Conservation (phyloP, 2,329 filamentous ascomycete genomes). For the Exophiala alcalophila region DNA sequence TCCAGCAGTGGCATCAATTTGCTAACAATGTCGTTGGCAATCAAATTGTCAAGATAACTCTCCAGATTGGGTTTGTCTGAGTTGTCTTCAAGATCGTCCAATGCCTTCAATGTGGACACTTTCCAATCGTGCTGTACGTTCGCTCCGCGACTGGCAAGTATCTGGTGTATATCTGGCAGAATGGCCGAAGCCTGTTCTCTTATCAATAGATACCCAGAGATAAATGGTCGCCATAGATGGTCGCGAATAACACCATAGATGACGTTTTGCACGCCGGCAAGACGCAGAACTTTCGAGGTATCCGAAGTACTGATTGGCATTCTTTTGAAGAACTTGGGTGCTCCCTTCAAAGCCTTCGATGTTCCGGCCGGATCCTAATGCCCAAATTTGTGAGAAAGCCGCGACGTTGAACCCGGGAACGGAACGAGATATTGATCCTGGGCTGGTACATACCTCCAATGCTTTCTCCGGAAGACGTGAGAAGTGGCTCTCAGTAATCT, state of each 20-base stretch:
- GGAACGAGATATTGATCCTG: background rate
- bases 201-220: constrained; percentile 6
- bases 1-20: background rate
- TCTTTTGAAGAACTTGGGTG: background rate
- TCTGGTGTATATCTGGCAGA: background rate
- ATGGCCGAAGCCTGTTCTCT: background rate
- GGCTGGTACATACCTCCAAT: background rate
- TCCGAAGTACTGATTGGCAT: constrained; percentile 1
- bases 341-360: background rate
- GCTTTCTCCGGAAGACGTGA: constrained; percentile 6
- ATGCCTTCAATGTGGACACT: constrained; percentile 5
- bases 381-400: background rate
- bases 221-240: constrained; percentile 4
- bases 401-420: background rate
- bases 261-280: constrained; percentile 4
- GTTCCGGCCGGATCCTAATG: background rate
- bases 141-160: background rate
- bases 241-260: constrained; percentile 3
- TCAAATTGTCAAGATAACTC: background rate
- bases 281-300: constrained; percentile 4
- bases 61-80: constrained; percentile 6
- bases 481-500: background rate
- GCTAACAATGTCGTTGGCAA: background rate
- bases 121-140: constrained; percentile 8
- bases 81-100: constrained; percentile 3